Evolutionary conservation across 2,329 filamentous ascomycete genomes (phyloP).

Genomic region (Ophiostoma australiae): DNA sequence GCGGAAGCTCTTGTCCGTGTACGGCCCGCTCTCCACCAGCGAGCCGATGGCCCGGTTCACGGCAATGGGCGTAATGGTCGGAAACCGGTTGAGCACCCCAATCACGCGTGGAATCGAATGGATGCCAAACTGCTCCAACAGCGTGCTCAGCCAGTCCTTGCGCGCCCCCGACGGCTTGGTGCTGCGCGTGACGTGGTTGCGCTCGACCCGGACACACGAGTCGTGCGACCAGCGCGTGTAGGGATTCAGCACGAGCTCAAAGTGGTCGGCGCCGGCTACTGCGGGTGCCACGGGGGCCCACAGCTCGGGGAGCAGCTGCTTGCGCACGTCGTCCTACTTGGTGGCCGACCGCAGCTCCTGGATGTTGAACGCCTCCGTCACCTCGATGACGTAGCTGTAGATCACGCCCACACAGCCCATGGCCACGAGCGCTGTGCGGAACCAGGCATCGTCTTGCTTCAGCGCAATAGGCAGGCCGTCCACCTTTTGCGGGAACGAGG

Average conservation of each 20-base stretch:
- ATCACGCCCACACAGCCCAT: constrained; percentile 32
- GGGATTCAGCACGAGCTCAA: constrained; percentile 31
- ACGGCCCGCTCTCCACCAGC: constrained; percentile 29
- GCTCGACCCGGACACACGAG: constrained; percentile 28
- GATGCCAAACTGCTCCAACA: constrained; percentile 29
- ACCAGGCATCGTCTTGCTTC: constrained; percentile 31
- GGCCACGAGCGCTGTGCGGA: constrained; percentile 29
- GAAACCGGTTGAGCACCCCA: constrained; percentile 27
- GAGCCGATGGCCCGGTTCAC: constrained; percentile 29
- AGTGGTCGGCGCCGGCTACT: constrained; percentile 29
- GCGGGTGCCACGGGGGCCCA: constrained; percentile 27
- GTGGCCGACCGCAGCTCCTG: constrained; percentile 28
- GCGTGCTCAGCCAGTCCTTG: constrained; percentile 27
- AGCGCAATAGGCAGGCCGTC: constrained; percentile 28
- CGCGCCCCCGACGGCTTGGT: constrained; percentile 27
- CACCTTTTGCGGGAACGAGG: constrained; percentile 26
- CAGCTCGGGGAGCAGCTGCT: constrained; percentile 26
- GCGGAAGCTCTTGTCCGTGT: constrained; percentile 30
- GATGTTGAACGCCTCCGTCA: constrained; percentile 28
- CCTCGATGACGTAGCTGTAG: constrained; percentile 30
- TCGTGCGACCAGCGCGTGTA: constrained; percentile 27
- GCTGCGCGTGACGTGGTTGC: constrained; percentile 23
- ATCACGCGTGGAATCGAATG: constrained; percentile 25
- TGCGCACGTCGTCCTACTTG: constrained; percentile 29
- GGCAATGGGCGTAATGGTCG: constrained; percentile 26